A percentile compares a stretch with the other conserved stretches of the same genome.
Evolutionary conservation across 257 asterid species (phyloP).

Genomic region (Sherardia arvensis): DNA sequence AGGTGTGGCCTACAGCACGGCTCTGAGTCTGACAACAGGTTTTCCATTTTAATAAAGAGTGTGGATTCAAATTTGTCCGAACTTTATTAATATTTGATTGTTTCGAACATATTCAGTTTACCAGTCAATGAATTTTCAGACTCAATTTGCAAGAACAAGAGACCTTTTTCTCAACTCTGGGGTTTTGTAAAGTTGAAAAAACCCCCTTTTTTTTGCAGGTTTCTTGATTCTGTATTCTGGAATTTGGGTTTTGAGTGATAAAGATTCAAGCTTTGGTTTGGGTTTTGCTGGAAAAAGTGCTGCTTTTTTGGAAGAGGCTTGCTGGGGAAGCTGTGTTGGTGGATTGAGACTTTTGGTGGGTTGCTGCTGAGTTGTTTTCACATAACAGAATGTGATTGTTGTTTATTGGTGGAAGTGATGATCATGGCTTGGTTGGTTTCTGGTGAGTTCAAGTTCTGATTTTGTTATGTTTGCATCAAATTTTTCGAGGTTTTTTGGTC

Average conservation of each 20-base stretch:
- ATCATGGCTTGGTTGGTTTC: conserved; percentile 20
- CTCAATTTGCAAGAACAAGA: background rate
- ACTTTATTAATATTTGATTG: background rate
- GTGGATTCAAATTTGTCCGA: background rate
- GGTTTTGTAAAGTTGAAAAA: background rate
- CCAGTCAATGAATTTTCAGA: background rate
- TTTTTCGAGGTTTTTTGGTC: no score
- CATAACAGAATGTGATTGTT: conserved; percentile 19
- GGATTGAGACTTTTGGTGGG: conserved; percentile 27
- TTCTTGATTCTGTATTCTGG: conserved; percentile 5
- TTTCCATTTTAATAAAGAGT: background rate
- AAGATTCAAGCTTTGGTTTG: conserved; percentile 24
- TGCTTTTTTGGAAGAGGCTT: no score
- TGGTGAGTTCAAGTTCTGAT: conserved; percentile 19
- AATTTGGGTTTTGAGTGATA: conserved; percentile 25
- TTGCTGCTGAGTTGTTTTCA: conserved; percentile 22
- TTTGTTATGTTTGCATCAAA: conserved; percentile 2
- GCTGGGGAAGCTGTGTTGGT: conserved; percentile 8
- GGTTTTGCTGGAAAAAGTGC: no score
- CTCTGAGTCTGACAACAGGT: background rate
- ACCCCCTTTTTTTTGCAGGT: background rate
- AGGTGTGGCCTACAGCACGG: conserved; percentile 1
- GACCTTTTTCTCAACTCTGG: background rate
- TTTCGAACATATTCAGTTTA: background rate
- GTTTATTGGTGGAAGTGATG: conserved; percentile 10